These are phyloP conservation scores for Perkinsus olseni DNA, from an alignment of 169 alveolate species.

Conservation along the genomic window DNA sequence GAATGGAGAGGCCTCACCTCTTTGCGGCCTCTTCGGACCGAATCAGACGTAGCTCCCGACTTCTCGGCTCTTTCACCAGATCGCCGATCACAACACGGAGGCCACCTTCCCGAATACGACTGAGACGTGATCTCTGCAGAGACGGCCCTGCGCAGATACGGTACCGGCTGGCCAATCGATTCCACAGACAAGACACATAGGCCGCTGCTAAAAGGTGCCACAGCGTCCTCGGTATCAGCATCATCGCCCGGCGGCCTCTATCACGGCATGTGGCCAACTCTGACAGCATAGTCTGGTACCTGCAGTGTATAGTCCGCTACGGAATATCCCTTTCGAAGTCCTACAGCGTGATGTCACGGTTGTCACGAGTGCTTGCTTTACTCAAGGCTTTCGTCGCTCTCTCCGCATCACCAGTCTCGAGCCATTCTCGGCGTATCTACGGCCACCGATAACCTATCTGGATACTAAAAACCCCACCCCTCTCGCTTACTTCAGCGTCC, in stretches of 20 bases:
- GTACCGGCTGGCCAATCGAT: background rate
- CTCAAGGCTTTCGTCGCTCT: background rate
- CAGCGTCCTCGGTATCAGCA: background rate
- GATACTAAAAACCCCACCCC: background rate
- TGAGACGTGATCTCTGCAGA: background rate
- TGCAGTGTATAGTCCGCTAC: background rate
- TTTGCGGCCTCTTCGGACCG: background rate
- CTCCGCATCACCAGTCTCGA: background rate
- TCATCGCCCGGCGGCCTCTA: background rate
- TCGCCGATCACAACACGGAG: background rate
- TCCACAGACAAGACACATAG: background rate
- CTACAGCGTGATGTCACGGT: background rate
- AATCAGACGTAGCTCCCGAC: background rate
- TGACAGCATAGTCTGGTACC: background rate
- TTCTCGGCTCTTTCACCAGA: background rate
- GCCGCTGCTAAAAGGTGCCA: background rate
- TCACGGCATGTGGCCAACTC: background rate
- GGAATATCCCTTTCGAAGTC: background rate
- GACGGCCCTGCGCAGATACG: background rate
- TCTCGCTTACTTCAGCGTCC: background rate
- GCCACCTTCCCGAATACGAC: background rate
- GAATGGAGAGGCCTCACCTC: background rate
- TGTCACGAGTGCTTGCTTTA: background rate
- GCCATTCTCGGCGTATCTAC: background rate
- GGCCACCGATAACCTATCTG: background rate